These are phyloP conservation scores for Abrus pulchellus DNA, from an alignment of 306 rosid genomes.

Conservation along the genomic window DNA sequence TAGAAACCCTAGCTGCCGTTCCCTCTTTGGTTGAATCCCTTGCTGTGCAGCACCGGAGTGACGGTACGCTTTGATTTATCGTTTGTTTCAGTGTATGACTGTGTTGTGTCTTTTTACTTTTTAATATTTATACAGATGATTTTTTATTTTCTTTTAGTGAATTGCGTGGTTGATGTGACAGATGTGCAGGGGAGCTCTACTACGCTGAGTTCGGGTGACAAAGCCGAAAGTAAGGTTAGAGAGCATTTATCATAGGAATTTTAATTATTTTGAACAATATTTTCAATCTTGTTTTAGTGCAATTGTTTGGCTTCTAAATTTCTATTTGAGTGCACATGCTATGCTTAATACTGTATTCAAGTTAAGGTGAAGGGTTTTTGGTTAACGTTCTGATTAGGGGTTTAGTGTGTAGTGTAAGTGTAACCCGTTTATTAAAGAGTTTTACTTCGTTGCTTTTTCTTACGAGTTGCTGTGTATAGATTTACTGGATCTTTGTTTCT, in stretches of 20 bases:
- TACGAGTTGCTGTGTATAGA: background rate
- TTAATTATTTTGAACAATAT: constrained; percentile 5
- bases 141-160: constrained; percentile 9
- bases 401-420: constrained; percentile 10
- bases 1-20: constrained; percentile 72
- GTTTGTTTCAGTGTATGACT: background rate
- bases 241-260: constrained; percentile 37
- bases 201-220: constrained; percentile 45
- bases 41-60: constrained; percentile 49
- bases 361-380: background rate
- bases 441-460: background rate
- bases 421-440: background rate
- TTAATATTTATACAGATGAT: background rate
- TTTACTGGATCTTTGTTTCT: constrained; percentile 1
- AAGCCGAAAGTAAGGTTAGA: constrained; percentile 70
- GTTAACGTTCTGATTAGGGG: constrained; percentile 4
- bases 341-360: background rate
- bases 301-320: constrained; percentile 16
- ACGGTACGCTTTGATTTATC: constrained; percentile 53
- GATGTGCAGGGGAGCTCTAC: constrained; percentile 59
- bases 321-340: background rate
- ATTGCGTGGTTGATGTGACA: constrained; percentile 52
- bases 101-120: background rate
- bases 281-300: background rate
- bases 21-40: constrained; percentile 46